Percentiles rank a stretch among this genome's conserved stretches.
Conservation (phyloP, 192 early-diverging fungal species). For the Linnemannia hyalina region DNA sequence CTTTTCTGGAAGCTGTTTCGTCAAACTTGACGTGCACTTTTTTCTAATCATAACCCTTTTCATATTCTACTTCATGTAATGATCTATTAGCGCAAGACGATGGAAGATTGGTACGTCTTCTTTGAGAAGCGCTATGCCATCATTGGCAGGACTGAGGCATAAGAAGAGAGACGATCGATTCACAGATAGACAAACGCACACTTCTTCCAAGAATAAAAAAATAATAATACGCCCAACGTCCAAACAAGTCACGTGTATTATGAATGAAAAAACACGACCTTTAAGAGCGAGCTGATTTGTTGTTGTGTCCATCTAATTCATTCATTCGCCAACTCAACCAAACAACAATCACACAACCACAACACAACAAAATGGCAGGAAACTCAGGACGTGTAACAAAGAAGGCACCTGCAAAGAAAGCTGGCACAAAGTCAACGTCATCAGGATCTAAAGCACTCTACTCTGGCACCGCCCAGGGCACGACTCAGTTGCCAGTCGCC, state of each 20-base stretch:
- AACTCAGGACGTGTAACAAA: conserved; percentile 44
- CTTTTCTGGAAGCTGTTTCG: too few relatives aligned
- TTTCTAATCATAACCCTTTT: background rate
- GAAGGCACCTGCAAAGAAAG: conserved; percentile 19
- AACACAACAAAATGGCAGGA: background rate
- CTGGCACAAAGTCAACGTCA: conserved; percentile 1
- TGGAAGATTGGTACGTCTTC: conserved; percentile 80
- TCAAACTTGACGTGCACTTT: too few relatives aligned
- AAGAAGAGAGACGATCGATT: background rate
- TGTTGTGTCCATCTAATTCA: background rate
- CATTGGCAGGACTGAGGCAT: conserved; percentile 65
- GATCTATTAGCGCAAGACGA: conserved; percentile 65
- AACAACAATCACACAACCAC: background rate
- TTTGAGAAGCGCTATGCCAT: conserved; percentile 80
- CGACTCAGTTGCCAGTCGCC: conserved; percentile 70
- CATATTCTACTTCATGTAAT: background rate
- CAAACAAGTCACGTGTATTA: background rate
- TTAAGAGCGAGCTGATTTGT: background rate
- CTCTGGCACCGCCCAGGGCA: conserved; percentile 57
- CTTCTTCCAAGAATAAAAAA: background rate
- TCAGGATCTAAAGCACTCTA: conserved; percentile 16
- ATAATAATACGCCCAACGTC: background rate
- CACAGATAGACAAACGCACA: background rate
- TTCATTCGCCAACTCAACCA: background rate
- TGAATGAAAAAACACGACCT: background rate